Percentiles rank a stretch among this genome's conserved stretches.
Conservation (phyloP, 352 stramenopile genomes). For the Pythium scleroteichum region DNA sequence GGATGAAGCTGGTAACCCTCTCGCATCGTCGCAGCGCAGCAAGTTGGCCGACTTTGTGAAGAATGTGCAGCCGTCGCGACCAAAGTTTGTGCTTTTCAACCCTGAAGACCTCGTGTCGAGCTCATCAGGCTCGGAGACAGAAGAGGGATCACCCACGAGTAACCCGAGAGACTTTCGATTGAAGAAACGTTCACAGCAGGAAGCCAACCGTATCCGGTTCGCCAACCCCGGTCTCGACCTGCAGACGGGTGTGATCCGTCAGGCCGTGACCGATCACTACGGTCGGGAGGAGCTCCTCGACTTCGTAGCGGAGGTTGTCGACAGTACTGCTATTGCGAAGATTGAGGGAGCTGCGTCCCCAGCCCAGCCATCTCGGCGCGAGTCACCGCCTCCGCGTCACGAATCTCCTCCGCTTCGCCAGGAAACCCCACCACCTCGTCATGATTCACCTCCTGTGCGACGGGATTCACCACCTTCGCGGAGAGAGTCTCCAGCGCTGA, state of each 20-base stretch:
- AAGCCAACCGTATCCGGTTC: conserved; percentile 10
- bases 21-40: conserved; percentile 22
- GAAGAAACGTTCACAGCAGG: conserved; percentile 18
- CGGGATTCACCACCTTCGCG: not conserved
- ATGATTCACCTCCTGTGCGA: conserved; percentile 8
- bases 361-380: not conserved
- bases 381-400: conserved; percentile 1
- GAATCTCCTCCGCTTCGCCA: conserved; percentile 1
- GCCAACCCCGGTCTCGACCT: conserved; percentile 23
- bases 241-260: conserved; percentile 27
- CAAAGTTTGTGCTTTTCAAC: conserved; percentile 58
- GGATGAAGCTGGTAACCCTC: conserved; percentile 1
- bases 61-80: conserved; percentile 49
- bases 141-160: conserved; percentile 14
- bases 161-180: conserved; percentile 25
- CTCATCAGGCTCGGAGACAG: conserved; percentile 17
- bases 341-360: conserved; percentile 3
- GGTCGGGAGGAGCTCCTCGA: conserved; percentile 30
- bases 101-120: conserved; percentile 38
- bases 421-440: conserved; percentile 5
- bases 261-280: conserved; percentile 30
- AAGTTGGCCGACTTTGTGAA: conserved; percentile 61
- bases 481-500: not conserved
- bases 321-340: not conserved
- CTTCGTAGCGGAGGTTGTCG: conserved; percentile 24